A percentile compares a stretch with the other conserved stretches of the same genome.
Evolutionary conservation across 805 yeast species (phyloP).

Genomic region (Candida pini): DNA sequence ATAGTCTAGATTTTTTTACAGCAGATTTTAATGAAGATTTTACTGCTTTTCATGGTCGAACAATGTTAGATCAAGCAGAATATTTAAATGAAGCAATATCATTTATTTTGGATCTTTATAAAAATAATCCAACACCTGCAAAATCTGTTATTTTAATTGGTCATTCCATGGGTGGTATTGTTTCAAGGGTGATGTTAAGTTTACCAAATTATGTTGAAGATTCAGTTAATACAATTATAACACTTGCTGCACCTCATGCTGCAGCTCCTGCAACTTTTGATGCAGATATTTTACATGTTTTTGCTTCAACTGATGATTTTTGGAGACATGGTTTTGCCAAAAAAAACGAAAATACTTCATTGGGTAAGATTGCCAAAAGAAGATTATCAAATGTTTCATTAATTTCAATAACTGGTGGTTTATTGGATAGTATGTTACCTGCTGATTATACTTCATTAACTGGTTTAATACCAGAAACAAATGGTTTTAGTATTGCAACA

Average conservation of each 20-base stretch:
- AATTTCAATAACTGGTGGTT: slow-evolving; percentile 87
- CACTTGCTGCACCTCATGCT: slow-evolving; percentile 88
- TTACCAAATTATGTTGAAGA: slow-evolving; percentile 66
- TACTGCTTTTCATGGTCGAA: slow-evolving; percentile 93
- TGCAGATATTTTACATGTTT: slow-evolving; percentile 73
- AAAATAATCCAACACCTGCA: slow-evolving; percentile 22
- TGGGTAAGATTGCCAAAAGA: slow-evolving; percentile 32
- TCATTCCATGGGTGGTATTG: slow-evolving; percentile 98
- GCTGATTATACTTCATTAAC: slow-evolving; percentile 82
- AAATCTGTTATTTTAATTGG: slow-evolving; percentile 73
- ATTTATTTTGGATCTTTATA: slow-evolving; percentile 68
- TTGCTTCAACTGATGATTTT: slow-evolving; percentile 66
- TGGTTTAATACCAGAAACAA: slow-evolving; percentile 61
- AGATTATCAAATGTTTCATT: slow-evolving; percentile 58
- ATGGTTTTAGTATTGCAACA: slow-evolving; percentile 80
- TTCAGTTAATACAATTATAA: slow-evolving; percentile 77
- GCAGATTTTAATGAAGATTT: slow-evolving; percentile 95
- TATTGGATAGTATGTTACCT: slow-evolving; percentile 70
- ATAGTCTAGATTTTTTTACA: slow-evolving; percentile 75
- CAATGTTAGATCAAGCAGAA: slow-evolving; percentile 90
- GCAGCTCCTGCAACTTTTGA: slow-evolving; percentile 92
- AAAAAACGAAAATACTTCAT: slow-evolving; percentile 6
- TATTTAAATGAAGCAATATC: slow-evolving; percentile 81
- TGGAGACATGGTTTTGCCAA: slow-evolving; percentile 64
- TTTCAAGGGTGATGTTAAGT: slow-evolving; percentile 78